Conservation (phyloP, 164 flowering plant genomes). For the Tetrastigma voinierianum region DNA sequence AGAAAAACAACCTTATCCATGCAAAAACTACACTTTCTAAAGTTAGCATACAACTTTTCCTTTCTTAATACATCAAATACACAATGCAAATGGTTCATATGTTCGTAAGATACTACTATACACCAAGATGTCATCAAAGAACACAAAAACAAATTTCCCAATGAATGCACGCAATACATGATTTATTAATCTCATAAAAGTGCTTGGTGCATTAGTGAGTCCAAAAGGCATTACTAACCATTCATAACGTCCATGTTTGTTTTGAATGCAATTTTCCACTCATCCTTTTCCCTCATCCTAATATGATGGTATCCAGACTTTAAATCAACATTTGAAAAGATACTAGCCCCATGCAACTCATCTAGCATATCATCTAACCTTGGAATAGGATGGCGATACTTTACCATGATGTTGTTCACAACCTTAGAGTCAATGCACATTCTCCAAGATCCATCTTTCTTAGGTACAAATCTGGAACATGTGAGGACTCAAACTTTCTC, state of each 20-base stretch:
- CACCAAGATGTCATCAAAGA: neutral
- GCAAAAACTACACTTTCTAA: slow-evolving; percentile 4
- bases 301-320: too few relatives aligned
- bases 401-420: too few relatives aligned
- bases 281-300: too few relatives aligned
- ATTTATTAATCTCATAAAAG: slow-evolving; percentile 3
- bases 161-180: neutral
- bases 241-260: neutral
- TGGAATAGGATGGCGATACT: too few relatives aligned
- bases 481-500: too few relatives aligned
- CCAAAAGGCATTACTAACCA: too few relatives aligned
- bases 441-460: too few relatives aligned
- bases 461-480: too few relatives aligned
- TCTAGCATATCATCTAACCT: too few relatives aligned
- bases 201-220: neutral
- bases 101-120: neutral
- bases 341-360: too few relatives aligned
- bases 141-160: neutral
- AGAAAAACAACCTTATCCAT: slow-evolving; percentile 2
- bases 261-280: neutral
- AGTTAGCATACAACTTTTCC: neutral
- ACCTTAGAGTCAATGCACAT: too few relatives aligned
- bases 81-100: neutral
- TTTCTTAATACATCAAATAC: slow-evolving; percentile 5
- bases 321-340: too few relatives aligned